Conservation (phyloP, 352 stramenopile genomes). For the Phytophthora aleatoria region DNA sequence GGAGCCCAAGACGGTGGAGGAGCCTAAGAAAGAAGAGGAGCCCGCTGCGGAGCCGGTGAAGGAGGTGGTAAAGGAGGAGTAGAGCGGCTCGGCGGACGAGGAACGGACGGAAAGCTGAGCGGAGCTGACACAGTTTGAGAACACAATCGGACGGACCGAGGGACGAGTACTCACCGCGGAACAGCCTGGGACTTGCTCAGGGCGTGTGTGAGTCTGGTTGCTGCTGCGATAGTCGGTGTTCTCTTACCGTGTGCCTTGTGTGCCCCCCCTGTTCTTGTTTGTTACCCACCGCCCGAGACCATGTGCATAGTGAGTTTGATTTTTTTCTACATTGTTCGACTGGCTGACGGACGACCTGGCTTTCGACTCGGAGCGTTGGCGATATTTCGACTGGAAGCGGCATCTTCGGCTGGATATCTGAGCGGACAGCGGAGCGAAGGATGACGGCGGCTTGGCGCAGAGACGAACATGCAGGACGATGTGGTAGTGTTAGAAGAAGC, state of each 20-base stretch:
- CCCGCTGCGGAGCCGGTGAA: conserved; percentile 20
- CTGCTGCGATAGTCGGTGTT: conserved; percentile 40
- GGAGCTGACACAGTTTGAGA: conserved; percentile 32
- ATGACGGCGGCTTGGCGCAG: conserved; percentile 17
- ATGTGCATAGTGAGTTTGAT: conserved; percentile 42
- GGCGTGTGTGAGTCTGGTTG: conserved; percentile 46
- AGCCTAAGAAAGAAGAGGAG: conserved; percentile 8
- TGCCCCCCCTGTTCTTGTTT: conserved; percentile 42
- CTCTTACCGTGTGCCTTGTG: conserved; percentile 48
- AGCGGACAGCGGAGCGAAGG: conserved; percentile 25
- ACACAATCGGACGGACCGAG: conserved; percentile 18
- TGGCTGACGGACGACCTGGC: conserved; percentile 22
- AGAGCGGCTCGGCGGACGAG: conserved; percentile 8
- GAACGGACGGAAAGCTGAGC: conserved; percentile 19
- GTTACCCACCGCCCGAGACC: conserved; percentile 33
- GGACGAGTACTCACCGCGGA: conserved; percentile 25
- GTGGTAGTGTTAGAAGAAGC: conserved; percentile 22
- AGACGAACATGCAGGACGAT: conserved; percentile 11
- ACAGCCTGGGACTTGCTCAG: conserved; percentile 25
- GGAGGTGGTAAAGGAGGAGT: conserved; percentile 11
- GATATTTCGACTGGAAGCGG: conserved; percentile 15
- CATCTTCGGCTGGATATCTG: not conserved
- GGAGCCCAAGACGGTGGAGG: conserved; percentile 9
- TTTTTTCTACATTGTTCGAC: conserved; percentile 43
- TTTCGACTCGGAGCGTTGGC: conserved; percentile 22